phyloP scores from a whole-genome alignment of 2,329 filamentous ascomycete genomes.

The Escovopsis sp. region DNA sequence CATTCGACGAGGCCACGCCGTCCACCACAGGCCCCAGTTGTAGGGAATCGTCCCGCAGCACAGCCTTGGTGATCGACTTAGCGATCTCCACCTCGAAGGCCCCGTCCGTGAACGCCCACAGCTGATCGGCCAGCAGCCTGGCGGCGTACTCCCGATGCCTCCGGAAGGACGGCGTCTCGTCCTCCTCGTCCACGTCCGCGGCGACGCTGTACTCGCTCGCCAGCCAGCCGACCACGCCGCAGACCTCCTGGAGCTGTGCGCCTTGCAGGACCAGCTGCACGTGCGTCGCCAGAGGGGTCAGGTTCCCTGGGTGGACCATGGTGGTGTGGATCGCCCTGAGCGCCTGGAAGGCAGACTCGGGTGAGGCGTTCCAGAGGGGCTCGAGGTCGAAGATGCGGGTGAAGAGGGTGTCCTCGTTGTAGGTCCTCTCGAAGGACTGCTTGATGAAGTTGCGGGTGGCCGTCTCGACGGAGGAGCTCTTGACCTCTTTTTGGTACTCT shows the following conservation, averaged over 20 bases:
- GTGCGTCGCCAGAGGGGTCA: conserved; percentile 34
- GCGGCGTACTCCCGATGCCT: conserved; percentile 42
- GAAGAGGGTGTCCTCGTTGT: conserved; percentile 38
- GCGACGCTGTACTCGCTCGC: conserved; percentile 39
- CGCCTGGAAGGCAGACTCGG: conserved; percentile 33
- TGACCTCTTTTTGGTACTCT: conserved; percentile 36
- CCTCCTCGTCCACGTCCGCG: conserved; percentile 41
- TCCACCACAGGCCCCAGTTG: conserved; percentile 34
- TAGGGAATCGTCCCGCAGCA: conserved; percentile 30
- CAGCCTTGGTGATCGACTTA: conserved; percentile 36
- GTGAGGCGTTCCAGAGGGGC: conserved; percentile 33
- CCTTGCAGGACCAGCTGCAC: conserved; percentile 33
- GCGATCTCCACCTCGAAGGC: conserved; percentile 40
- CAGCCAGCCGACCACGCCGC: conserved; percentile 41
- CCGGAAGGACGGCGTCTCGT: conserved; percentile 30
- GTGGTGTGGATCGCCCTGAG: conserved; percentile 34
- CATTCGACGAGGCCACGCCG: conserved; percentile 38
- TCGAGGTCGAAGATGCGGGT: conserved; percentile 40
- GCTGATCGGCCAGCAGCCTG: conserved; percentile 37
- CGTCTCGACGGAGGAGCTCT: conserved; percentile 34
- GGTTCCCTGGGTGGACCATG: conserved; percentile 37
- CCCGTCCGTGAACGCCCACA: conserved; percentile 41
- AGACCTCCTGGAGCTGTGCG: conserved; percentile 32
- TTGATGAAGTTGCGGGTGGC: conserved; percentile 43
- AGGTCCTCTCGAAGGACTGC: conserved; percentile 42